Evolutionary conservation across 2,329 filamentous ascomycete genomes (phyloP).

Genomic region (Verticillium nonalfalfae): DNA sequence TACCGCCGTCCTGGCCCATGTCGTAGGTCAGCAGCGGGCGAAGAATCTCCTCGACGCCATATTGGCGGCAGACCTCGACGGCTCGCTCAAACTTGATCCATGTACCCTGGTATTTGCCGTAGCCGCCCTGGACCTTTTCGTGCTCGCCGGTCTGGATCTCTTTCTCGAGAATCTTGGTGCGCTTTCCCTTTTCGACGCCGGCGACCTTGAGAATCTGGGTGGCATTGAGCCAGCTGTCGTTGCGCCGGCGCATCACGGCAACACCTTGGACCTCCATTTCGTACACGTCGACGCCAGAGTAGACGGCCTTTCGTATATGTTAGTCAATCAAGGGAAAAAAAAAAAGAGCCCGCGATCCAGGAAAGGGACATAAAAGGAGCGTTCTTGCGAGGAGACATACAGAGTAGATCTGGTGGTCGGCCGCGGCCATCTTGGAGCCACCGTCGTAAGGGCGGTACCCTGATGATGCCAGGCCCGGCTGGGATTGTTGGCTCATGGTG

Average conservation of each 20-base stretch:
- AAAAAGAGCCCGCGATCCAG: neutral
- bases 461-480: conserved; percentile 26
- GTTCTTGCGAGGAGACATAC: conserved; percentile 29
- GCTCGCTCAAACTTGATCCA: conserved; percentile 96
- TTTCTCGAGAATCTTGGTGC: conserved; percentile 96
- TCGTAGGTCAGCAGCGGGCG: conserved; percentile 74
- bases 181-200: conserved; percentile 93
- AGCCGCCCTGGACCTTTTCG: conserved; percentile 97
- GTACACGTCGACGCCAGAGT: conserved; percentile 93
- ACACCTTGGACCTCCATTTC: conserved; percentile 96
- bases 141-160: conserved; percentile 95
- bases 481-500: conserved; percentile 49
- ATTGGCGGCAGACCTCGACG: conserved; percentile 81
- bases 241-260: conserved; percentile 90
- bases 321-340: conserved; percentile 1
- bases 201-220: conserved; percentile 98
- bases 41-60: conserved; percentile 70
- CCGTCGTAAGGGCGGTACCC: conserved; percentile 34
- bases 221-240: conserved; percentile 95
- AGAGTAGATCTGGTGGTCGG: conserved; percentile 52
- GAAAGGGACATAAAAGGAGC: neutral
- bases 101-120: conserved; percentile 97
- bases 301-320: conserved; percentile 61
- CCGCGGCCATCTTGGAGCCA: conserved; percentile 22
- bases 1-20: conserved; percentile 68